Evolutionary conservation across 1,139 yeast genomes (phyloP).

Genomic region (Fermentozyma sake): DNA sequence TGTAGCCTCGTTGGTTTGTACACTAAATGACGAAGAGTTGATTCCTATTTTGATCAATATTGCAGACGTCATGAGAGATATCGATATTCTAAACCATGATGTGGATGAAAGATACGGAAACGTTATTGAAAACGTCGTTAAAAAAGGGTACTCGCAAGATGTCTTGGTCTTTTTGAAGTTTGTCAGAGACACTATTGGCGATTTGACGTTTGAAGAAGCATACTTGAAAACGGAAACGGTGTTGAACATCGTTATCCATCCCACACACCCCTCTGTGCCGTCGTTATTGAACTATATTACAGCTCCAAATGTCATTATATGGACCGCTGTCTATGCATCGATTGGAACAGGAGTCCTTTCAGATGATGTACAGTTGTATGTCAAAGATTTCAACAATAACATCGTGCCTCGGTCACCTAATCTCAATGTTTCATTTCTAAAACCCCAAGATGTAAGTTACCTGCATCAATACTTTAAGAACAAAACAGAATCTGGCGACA

Average conservation of each 20-base stretch:
- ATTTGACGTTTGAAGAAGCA: slow-evolving; percentile 90
- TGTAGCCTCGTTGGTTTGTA: slow-evolving; percentile 81
- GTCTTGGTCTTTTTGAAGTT: slow-evolving; percentile 73
- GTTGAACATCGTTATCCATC: slow-evolving; percentile 84
- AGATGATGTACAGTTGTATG: slow-evolving; percentile 58
- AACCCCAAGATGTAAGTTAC: slow-evolving; percentile 47
- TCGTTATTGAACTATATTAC: slow-evolving; percentile 83
- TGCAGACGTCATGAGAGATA: slow-evolving; percentile 49
- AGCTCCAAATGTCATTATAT: slow-evolving; percentile 87
- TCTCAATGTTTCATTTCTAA: slow-evolving; percentile 31
- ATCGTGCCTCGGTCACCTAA: slow-evolving; percentile 42
- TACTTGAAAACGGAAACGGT: slow-evolving; percentile 79
- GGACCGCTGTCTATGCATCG: slow-evolving; percentile 79
- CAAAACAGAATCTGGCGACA: slow-evolving; percentile 5
- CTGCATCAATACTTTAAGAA: slow-evolving; percentile 35
- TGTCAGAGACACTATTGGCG: slow-evolving; percentile 74
- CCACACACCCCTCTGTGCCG: slow-evolving; percentile 70
- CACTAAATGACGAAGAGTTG: slow-evolving; percentile 54
- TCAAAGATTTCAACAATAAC: slow-evolving; percentile 62
- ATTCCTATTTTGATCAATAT: slow-evolving; percentile 44
- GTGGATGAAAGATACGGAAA: slow-evolving; percentile 64
- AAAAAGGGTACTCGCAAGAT: slow-evolving; percentile 82
- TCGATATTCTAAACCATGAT: slow-evolving; percentile 46
- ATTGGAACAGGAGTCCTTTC: slow-evolving; percentile 66
- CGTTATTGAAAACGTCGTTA: slow-evolving; percentile 60